Base-by-base conservation (phyloP, 352 stramenopile species). In the Discostella stelligera region DNA sequence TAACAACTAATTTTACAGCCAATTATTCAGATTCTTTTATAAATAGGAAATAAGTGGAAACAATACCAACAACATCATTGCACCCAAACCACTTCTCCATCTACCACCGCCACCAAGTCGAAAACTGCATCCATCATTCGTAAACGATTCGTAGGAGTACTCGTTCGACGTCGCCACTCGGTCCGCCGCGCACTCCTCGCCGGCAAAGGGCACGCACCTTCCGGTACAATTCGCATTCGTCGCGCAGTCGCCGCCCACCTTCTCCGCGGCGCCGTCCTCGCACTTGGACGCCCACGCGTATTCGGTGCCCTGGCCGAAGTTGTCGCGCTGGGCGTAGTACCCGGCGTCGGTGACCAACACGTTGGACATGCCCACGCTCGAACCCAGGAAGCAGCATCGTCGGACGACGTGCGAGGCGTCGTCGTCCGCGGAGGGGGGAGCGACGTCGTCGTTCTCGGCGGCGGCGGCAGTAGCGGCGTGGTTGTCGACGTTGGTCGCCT, bases 281-380 rank as follows among this genome's bases (percentile, higher is more conserved):
- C 74, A 81, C 2, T 64, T 66, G 13, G 66, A 77, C 3, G 65
- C 62, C 74, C 73, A 80, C 7, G 48, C 48, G 21, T 76, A 81
- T 55, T 49, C 25, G 13, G 73, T 81, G 8, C 60, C 66, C 0
- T 18, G 39, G 0, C 49, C 73, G 52, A 76, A 66, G 66, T 81
- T 81, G 13, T 76, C 66, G 8, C 73, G 18, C 37, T 81, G 73
- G 14, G 59, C 53, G 18, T 48, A 63, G n/a, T n/a, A 3, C 32
- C 56, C 61, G 6, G 70, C 23, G 39, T 72, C 68, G 4, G 66
- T 81, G 4, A 64, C 66, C 6, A 81, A 58, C 27, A 81, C 74
- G n/a, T 81, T 81, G 53, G 74, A 72, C 37, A 81, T 66, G 14
- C 74, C 74, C 16, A 81, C 74, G 8, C 63, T 53, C 37, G 66